Base-by-base conservation (phyloP, 2,329 filamentous ascomycete genomes). In the Ophiosphaerella korrae region DNA sequence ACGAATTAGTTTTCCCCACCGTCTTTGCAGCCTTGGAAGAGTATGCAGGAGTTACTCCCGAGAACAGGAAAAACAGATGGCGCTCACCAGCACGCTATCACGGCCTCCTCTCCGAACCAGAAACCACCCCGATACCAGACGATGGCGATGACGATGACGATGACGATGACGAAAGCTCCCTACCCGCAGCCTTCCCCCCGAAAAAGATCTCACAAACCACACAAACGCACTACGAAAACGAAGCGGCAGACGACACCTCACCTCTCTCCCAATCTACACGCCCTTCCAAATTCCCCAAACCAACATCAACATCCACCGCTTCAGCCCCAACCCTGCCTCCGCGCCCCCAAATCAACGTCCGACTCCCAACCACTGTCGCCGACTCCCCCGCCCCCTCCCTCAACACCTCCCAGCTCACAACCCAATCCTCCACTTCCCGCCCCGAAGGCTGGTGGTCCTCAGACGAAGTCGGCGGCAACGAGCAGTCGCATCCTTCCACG, bases 21-120 rank as follows among this genome's bases (percentile, higher is more conserved):
- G 91, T 99, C 1, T 92, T 96, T 57, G 88, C 95, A 62, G 92
- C 94, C 0, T 78, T 99, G 8, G 86, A 95, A 52, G 87, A 82
- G 62, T 90, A 82, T 58, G 72, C 78, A 7, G 53, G 51, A 29
- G 45, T 46, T 12, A 47, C 60, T 26, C 38, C 42, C 9, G 50
- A 57, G 9, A 67, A 66, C 24, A 55, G 64, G 21, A 64, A 62
- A n/a, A 40, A 42, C 23, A 39, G 59, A 1, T 62, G 67, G 35
- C 63, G 64, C 16, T 70, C 68, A 3, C 67, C 69, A 21, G 65
- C 57, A 11, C 57, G 64, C 23, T 70, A 67, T 45, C 58, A 53
- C 13, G 61, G 63, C 16, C 63, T 67, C 4, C 56, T 71, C 2
- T 59, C 66, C 14, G 64, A 59, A 5, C 60, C 62, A 2, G 61